Evolutionary conservation across 495 filamentous ascomycete genomes (phyloP), one percentile per base, ranked within the genome.

Genomic region (Venustampulla echinocandica): DNA sequence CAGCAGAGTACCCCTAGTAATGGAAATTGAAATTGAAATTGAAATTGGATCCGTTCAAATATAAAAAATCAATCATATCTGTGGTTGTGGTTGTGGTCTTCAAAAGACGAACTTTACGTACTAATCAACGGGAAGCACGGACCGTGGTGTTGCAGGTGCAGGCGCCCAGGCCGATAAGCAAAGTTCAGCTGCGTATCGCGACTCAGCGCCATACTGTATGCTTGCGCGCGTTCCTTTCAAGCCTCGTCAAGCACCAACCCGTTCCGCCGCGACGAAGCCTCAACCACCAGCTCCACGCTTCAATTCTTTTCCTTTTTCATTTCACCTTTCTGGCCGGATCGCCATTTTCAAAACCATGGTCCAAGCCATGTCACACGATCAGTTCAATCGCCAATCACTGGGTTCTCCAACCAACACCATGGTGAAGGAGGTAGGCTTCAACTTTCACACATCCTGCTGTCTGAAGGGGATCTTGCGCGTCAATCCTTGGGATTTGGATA

Each of bases 341-440:
- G 38, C 27, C 14, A 2, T 19, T 37, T 21, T 15, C 21, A 3
- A 10, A 14, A 9, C 33, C 21, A 47, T 47, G 41, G 18, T 41
- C 13, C n/a, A 58, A 57, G 61, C 53, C 46, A 76, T 71, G 73
- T 61, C 65, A 50, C 74, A 77, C 54, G 77, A 79, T 44, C 68
- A 59, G 38, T 79, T 71, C 37, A 64, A 65, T 49, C 70, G 73
- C 52, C 78, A 84, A 66, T 83, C 81, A 15, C 70, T 88, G 41
- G 58, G 58, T 47, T 77, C 79, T 21, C 65, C 69, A 4, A 66
- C 87, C 18, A 70, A 82, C 56, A 61, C 55, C 42, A 70, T 64
- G 38, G 78, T 88, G 61, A 80, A 81, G 64, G 69, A 85, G 75
- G 84, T 88, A 54, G 36, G 66, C 40, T 38, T 10, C 11, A 36